Base-by-base conservation (phyloP, 2,329 filamentous ascomycete genomes). In the Fusarium sp. region DNA sequence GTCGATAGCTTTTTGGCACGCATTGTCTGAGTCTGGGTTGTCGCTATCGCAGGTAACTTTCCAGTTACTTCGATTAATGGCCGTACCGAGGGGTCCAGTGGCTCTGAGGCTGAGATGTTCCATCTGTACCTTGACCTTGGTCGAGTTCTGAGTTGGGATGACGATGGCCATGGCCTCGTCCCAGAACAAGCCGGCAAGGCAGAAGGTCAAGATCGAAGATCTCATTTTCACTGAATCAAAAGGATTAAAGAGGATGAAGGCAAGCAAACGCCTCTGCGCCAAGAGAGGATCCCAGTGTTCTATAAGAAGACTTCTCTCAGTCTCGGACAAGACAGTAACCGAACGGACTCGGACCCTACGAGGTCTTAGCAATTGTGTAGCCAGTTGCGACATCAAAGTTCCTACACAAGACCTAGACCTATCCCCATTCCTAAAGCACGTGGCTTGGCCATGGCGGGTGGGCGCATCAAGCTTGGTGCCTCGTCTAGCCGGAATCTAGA, bases 1-100 rank as follows among this genome's bases (percentile, higher is more conserved):
- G 3, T 75, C 72, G 5, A 74, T 72, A 5, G 72, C 72, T 2
- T 72, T 74, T 18, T 38, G 34, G 4, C 72, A 74, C 0, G 69
- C 69, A 11, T 72, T 57, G n/a, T 66, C 56, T 1, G 34, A 54
- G 18, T 27, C 71, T 1, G 37, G 5, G 2, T 72, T 69, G 6
- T 57, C 37, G 31, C 72, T 74, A 11, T 65, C 65, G 2, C 72
- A 74, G n/a, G 58, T 74, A 1, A 72, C 71, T 2, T n/a, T 24
- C 72, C 72, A 74, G 4, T 59, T 52, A 13, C 45, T 35, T n/a
- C 71, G 72, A 18, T 13, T 24, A n/a, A 74, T 70, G 3, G 56
- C 38, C 8, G 27, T 62, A 0, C 72, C 72, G 1, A 75, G 62
- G 1, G 72, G 72, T 34, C 69, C 66, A 45, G 72, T 63, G 35